Evolutionary conservation across 176 grass and related monocot genomes (phyloP).

Genomic region (Puya raimondii): DNA sequence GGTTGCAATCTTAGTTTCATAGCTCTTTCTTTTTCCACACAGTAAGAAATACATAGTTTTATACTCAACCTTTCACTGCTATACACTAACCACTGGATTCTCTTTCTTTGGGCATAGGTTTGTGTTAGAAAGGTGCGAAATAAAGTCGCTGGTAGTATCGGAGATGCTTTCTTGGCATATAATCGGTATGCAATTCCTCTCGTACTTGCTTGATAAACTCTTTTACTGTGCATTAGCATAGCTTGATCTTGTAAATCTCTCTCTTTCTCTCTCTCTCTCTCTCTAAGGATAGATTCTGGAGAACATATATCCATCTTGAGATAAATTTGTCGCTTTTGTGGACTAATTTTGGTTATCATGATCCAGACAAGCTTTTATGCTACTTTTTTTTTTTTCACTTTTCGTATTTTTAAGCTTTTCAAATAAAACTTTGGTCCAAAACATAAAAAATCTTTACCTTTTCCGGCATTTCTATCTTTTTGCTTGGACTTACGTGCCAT

Average conservation of each 20-base stretch:
- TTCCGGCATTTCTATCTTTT: too few species aligned
- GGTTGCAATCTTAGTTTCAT: slow-evolving; percentile 2
- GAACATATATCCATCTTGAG: too few species aligned
- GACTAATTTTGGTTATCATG: too few species aligned
- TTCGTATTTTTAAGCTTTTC: background rate
- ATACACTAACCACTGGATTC: background rate
- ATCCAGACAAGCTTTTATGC: background rate
- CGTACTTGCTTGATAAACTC: background rate
- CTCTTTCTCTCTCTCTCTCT: too few species aligned
- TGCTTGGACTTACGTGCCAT: too few species aligned
- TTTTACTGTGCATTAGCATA: background rate
- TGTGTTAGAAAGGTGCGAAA: slow-evolving; percentile 93
- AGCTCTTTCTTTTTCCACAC: background rate
- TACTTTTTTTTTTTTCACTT: background rate
- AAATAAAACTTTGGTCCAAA: background rate
- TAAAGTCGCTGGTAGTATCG: slow-evolving; percentile 83
- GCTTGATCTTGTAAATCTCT: background rate
- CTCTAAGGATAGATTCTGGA: too few species aligned
- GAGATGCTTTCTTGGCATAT: slow-evolving; percentile 76
- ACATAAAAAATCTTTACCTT: too few species aligned
- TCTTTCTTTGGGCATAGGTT: slow-evolving; percentile 31
- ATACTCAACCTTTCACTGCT: background rate
- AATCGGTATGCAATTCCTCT: slow-evolving; percentile 39
- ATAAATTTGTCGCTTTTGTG: too few species aligned
- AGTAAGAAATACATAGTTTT: background rate